phyloP scores from a whole-genome alignment of 2,329 filamentous ascomycete genomes.

The Chaetomium sp. region DNA sequence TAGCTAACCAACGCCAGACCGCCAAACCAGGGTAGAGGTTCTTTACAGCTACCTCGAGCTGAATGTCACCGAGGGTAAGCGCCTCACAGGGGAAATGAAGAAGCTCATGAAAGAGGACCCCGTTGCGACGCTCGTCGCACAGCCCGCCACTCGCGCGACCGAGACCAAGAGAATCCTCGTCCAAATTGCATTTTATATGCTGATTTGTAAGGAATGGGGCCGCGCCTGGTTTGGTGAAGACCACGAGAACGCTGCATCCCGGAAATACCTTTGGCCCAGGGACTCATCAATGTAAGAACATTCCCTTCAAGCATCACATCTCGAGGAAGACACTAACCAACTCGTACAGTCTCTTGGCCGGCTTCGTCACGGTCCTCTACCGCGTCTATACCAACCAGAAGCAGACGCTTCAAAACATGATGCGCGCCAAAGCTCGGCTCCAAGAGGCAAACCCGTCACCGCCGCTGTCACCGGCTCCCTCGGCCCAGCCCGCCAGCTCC shows the following conservation, averaged over 20 bases:
- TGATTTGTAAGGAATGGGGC: conserved; percentile 27
- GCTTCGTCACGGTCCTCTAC: conserved; percentile 27
- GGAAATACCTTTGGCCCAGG: conserved; percentile 28
- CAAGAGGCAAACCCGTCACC: not conserved
- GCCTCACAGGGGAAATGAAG: conserved; percentile 20
- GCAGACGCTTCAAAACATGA: conserved; percentile 9
- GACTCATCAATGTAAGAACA: conserved; percentile 29
- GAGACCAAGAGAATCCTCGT: conserved; percentile 27
- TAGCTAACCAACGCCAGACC: conserved; percentile 25
- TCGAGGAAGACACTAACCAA: conserved; percentile 1
- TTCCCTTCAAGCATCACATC: not conserved
- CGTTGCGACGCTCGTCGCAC: conserved; percentile 17
- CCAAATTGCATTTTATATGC: conserved; percentile 24
- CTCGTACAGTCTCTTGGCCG: conserved; percentile 10
- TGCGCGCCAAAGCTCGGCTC: not conserved
- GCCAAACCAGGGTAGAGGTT: conserved; percentile 19
- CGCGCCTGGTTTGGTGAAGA: conserved; percentile 26
- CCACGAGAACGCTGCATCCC: conserved; percentile 2
- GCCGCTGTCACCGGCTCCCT: not conserved
- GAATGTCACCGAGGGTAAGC: conserved; percentile 24
- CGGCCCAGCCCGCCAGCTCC: not conserved
- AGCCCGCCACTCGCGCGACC: not conserved
- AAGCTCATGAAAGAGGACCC: conserved; percentile 18
- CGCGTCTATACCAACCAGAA: conserved; percentile 11
- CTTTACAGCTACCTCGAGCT: conserved; percentile 28